A percentile compares a stretch with the other conserved stretches of the same genome.
Evolutionary conservation across 306 rosid species (phyloP).

Genomic region (Inga leiocalycina): DNA sequence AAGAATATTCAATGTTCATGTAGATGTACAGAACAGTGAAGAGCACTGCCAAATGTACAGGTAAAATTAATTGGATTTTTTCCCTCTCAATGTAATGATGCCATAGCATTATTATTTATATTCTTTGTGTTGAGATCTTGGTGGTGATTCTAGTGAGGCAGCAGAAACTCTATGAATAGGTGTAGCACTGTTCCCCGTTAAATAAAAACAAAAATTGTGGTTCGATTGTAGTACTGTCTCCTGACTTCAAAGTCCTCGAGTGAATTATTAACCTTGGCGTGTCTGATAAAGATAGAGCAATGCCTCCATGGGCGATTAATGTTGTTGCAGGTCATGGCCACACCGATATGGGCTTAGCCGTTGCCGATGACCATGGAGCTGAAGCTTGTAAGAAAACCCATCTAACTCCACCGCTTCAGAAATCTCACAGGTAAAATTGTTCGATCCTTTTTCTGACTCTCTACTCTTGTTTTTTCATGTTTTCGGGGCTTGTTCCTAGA

Average conservation of each 20-base stretch:
- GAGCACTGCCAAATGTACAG: constrained; percentile 90
- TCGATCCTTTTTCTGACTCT: neutral
- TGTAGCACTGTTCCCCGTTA: constrained; percentile 45
- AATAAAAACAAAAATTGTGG: constrained; percentile 39
- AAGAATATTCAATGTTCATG: constrained; percentile 50
- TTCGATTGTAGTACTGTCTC: constrained; percentile 32
- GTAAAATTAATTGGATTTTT: constrained; percentile 47
- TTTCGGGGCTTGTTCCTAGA: no score
- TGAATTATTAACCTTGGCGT: constrained; percentile 55
- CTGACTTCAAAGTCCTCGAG: constrained; percentile 38
- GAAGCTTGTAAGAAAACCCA: constrained; percentile 38
- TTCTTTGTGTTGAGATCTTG: constrained; percentile 51
- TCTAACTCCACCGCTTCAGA: constrained; percentile 35
- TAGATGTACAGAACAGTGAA: constrained; percentile 99
- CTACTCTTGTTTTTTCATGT: neutral
- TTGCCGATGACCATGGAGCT: constrained; percentile 42
- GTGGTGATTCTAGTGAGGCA: constrained; percentile 50
- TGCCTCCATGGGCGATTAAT: constrained; percentile 37
- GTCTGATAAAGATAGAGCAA: constrained; percentile 59
- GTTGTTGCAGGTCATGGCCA: constrained; percentile 65
- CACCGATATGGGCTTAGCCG: constrained; percentile 49
- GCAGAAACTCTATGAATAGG: constrained; percentile 46
- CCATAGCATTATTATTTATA: constrained; percentile 43
- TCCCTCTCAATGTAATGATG: constrained; percentile 43
- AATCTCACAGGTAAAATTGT: constrained; percentile 41